A percentile compares a stretch with the other conserved stretches of the same genome.
phyloP scores from a whole-genome alignment of 106 monocot genomes.

The Cymbidium sinense region DNA sequence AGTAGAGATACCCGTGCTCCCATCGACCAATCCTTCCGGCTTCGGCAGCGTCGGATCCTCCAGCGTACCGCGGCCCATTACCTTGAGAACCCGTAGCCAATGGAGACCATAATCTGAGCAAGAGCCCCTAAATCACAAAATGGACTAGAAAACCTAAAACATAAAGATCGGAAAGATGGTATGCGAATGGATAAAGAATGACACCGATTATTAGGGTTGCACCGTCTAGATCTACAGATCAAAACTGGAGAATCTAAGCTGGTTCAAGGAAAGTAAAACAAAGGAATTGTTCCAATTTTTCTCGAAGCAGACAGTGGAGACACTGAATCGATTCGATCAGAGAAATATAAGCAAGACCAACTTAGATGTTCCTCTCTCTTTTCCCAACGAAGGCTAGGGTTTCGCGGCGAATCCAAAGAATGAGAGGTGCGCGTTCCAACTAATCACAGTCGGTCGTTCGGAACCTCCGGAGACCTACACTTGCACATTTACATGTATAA shows the following conservation, averaged over 20 bases:
- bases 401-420: not conserved
- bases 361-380: not conserved
- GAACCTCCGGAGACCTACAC: too few relatives aligned
- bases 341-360: not conserved
- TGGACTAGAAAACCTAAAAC: not conserved
- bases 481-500: too few relatives aligned
- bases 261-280: not conserved
- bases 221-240: not conserved
- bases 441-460: too few relatives aligned
- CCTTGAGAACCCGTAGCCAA: slow-evolving; percentile 8
- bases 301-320: not conserved
- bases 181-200: not conserved
- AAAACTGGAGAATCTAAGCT: not conserved
- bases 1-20: slow-evolving; percentile 66
- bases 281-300: not conserved
- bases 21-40: slow-evolving; percentile 68
- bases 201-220: not conserved
- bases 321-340: not conserved
- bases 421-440: not conserved
- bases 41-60: slow-evolving; percentile 60
- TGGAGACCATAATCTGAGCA: slow-evolving; percentile 5
- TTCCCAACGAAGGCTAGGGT: slow-evolving; percentile 3
- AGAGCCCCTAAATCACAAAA: not conserved
- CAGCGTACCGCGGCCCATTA: slow-evolving; percentile 46
- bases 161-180: not conserved